Evolutionary conservation across 2,329 filamentous ascomycete species (phyloP).

Genomic region (Escovopsis sp.): DNA sequence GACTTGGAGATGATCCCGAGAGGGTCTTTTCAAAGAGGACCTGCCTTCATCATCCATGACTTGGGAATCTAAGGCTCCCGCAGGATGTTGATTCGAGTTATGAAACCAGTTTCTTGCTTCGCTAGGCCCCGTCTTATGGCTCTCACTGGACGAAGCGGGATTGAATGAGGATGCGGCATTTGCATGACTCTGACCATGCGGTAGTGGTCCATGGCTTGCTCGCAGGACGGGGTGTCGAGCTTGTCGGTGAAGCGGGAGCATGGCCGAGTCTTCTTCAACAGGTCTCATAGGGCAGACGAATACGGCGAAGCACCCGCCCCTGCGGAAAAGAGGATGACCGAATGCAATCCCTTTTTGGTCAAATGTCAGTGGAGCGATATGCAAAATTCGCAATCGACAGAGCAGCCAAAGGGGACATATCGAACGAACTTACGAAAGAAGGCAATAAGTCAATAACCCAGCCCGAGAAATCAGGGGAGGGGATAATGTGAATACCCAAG

Average conservation of each 20-base stretch:
- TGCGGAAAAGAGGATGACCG: too few species aligned
- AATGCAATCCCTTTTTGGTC: too few species aligned
- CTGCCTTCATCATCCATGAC: constrained; percentile 31
- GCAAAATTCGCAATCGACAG: too few species aligned
- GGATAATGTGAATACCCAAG: too few species aligned
- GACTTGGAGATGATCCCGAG: too few species aligned
- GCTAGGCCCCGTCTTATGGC: constrained; percentile 30
- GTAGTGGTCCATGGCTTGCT: constrained; percentile 12
- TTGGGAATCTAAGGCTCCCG: constrained; percentile 23
- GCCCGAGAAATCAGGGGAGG: too few species aligned
- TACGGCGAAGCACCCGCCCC: too few species aligned
- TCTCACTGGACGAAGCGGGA: constrained; percentile 33
- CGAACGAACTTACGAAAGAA: too few species aligned
- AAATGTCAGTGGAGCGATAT: too few species aligned
- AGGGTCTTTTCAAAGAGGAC: neutral
- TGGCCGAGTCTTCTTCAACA: constrained; percentile 31
- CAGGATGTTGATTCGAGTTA: constrained; percentile 34
- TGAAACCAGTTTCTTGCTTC: constrained; percentile 41
- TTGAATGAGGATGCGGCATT: constrained; percentile 10
- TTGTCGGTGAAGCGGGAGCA: constrained; percentile 29
- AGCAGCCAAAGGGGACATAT: too few species aligned
- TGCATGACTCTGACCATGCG: constrained; percentile 6
- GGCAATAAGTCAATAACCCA: too few species aligned
- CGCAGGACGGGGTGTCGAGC: constrained; percentile 25
- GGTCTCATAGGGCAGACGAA: too few species aligned